phyloP scores from a whole-genome alignment of 2,329 filamentous ascomycete species.

The Ceratocystis diversiconidia region DNA sequence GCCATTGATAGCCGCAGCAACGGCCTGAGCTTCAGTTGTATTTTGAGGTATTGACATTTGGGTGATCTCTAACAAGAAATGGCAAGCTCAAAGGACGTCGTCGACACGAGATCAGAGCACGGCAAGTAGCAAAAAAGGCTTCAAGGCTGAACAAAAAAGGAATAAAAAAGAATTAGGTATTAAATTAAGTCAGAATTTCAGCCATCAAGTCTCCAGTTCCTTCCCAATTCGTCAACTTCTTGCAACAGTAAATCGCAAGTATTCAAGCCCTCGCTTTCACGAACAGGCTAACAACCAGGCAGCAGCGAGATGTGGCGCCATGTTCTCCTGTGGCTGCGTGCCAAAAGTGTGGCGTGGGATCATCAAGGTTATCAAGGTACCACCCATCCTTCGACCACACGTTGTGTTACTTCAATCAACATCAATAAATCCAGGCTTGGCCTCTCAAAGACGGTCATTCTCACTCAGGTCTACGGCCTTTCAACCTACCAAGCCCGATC shows the following conservation, averaged over 20 bases:
- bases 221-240: not conserved
- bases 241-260: not conserved
- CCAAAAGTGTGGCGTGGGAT: not conserved
- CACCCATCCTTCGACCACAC: not conserved
- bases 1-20: conserved; percentile 27
- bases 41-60: not conserved
- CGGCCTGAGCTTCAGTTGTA: conserved; percentile 18
- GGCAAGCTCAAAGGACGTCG: no score
- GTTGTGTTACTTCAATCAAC: not conserved
- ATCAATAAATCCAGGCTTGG: not conserved
- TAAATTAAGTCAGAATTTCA: not conserved
- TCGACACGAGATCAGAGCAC: no score
- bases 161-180: not conserved
- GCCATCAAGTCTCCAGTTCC: not conserved
- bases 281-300: not conserved
- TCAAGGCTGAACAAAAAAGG: not conserved
- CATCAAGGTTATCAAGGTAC: not conserved
- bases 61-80: not conserved
- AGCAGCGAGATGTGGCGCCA: not conserved
- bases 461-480: not conserved
- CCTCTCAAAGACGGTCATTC: no score
- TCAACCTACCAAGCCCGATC: no score
- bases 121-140: not conserved
- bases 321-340: not conserved
- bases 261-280: not conserved